Evolutionary conservation across 352 stramenopile species (phyloP).

Genomic region (Globisporangium heterothallicum): DNA sequence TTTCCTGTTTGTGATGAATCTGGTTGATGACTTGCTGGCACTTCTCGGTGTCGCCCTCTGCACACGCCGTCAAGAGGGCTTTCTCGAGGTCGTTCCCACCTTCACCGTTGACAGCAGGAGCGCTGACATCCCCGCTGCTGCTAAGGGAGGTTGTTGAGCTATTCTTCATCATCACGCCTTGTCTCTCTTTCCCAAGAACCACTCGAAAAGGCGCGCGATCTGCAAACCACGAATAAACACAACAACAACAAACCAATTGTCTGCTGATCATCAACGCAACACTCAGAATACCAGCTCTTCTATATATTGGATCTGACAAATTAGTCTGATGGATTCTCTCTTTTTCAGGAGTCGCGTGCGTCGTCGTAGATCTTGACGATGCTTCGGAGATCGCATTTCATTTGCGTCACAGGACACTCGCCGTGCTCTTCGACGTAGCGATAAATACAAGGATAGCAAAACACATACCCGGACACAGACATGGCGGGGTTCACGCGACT

Average conservation of each 20-base stretch:
- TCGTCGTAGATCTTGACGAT: conserved; percentile 87
- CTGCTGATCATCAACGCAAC: too few relatives aligned
- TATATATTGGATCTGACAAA: too few relatives aligned
- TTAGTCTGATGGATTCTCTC: not conserved
- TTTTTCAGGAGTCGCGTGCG: conserved; percentile 18
- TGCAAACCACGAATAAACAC: too few relatives aligned
- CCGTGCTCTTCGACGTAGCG: conserved; percentile 61
- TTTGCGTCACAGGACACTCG: conserved; percentile 73
- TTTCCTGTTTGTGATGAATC: conserved; percentile 5
- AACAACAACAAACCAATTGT: too few relatives aligned
- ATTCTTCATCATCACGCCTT: too few relatives aligned
- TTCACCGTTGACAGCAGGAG: not conserved
- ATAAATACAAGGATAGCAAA: conserved; percentile 83
- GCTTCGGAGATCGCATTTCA: conserved; percentile 51
- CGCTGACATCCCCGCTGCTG: not conserved
- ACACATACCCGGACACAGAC: conserved; percentile 69
- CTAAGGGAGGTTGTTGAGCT: too few relatives aligned
- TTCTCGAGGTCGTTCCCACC: conserved; percentile 8
- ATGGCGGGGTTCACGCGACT: conserved; percentile 71
- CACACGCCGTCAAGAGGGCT: conserved; percentile 1
- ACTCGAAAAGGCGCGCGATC: too few relatives aligned
- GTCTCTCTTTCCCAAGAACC: too few relatives aligned
- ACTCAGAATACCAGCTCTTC: too few relatives aligned
- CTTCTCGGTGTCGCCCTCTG: conserved; percentile 9
- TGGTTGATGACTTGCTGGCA: not conserved